A percentile compares a stretch with the other conserved stretches of the same genome.
These are phyloP conservation scores for Pyracantha coccinea DNA, from an alignment of 331 rosid genomes.

Conservation along the genomic window DNA sequence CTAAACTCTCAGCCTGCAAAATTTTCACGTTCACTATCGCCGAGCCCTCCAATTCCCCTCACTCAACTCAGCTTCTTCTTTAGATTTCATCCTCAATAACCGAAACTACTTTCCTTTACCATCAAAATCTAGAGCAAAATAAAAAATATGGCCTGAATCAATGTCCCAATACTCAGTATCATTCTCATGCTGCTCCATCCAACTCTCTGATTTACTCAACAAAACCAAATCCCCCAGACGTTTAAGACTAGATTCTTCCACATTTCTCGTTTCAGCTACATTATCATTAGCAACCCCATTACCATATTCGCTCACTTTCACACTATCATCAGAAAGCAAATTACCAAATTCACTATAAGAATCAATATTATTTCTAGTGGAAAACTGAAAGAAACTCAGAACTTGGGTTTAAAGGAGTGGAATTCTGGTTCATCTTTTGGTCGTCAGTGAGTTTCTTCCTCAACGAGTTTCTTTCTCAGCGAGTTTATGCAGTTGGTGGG, in stretches of 20 bases:
- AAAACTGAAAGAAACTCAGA: slow-evolving; percentile 18
- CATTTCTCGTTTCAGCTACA: slow-evolving; percentile 19
- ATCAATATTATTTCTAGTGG: slow-evolving; percentile 21
- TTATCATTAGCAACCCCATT: slow-evolving; percentile 10
- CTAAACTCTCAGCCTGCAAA: slow-evolving; percentile 49
- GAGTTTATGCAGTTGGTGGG: slow-evolving; percentile 37
- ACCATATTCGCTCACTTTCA: slow-evolving; percentile 15
- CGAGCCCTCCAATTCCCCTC: slow-evolving; percentile 30
- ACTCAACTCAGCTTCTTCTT: slow-evolving; percentile 35
- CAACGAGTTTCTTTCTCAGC: slow-evolving; percentile 23
- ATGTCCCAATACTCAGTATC: slow-evolving; percentile 80
- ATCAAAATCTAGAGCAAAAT: slow-evolving; percentile 40
- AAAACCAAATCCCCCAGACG: slow-evolving; percentile 47
- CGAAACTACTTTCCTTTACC: slow-evolving; percentile 47
- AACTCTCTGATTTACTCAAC: slow-evolving; percentile 52
- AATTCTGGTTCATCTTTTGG: slow-evolving; percentile 46
- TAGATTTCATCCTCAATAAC: slow-evolving; percentile 63
- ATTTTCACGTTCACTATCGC: slow-evolving; percentile 40
- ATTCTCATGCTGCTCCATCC: slow-evolving; percentile 60
- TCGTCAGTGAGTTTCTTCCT: slow-evolving; percentile 71
- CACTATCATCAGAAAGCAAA: background rate
- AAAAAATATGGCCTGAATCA: slow-evolving; percentile 64
- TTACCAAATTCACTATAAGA: background rate
- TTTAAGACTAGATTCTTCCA: slow-evolving; percentile 28
- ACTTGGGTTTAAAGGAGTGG: slow-evolving; percentile 17